Percentiles rank a stretch among this genome's conserved stretches.
phyloP scores from a whole-genome alignment of 208 protist genomes.

The Acanthamoeba castellanii region DNA sequence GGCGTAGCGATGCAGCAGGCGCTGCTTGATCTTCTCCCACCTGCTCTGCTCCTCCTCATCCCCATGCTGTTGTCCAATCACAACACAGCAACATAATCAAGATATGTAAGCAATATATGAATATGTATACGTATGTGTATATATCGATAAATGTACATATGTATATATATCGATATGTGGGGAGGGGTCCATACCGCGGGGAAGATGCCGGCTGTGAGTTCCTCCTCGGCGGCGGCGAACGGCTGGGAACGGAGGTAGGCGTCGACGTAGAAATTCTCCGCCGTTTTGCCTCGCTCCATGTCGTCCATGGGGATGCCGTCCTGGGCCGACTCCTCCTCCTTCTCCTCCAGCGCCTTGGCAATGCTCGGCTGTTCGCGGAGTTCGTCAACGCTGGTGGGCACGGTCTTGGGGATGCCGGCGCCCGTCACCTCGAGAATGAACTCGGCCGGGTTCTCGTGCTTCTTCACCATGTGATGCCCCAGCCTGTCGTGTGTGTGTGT shows the following conservation, averaged over 20 bases:
- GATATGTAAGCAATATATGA: no score
- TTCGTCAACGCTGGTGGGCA: no score
- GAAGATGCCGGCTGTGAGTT: neutral
- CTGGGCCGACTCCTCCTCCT: neutral
- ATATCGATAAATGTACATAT: no score
- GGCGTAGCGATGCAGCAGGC: neutral
- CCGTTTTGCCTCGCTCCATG: neutral
- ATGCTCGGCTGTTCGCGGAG: neutral
- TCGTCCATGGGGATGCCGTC: neutral
- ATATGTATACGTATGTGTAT: no score
- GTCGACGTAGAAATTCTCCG: slow-evolving; percentile 20
- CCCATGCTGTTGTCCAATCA: no score
- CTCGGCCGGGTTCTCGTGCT: slow-evolving; percentile 53
- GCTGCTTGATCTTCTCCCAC: slow-evolving; percentile 15
- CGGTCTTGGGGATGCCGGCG: neutral
- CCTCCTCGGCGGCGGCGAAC: neutral
- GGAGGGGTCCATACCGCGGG: neutral
- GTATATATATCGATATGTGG: no score
- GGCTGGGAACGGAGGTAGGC: slow-evolving; percentile 10
- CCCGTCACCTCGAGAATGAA: slow-evolving; percentile 68
- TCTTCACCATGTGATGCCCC: neutral
- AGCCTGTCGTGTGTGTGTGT: no score
- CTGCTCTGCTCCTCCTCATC: slow-evolving; percentile 1
- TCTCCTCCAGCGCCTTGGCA: neutral
- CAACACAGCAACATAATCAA: no score